Evolutionary conservation across 176 grass and related monocot species (phyloP), one percentile per base, ranked within the genome.

Genomic region (Panicum miliaceum): DNA sequence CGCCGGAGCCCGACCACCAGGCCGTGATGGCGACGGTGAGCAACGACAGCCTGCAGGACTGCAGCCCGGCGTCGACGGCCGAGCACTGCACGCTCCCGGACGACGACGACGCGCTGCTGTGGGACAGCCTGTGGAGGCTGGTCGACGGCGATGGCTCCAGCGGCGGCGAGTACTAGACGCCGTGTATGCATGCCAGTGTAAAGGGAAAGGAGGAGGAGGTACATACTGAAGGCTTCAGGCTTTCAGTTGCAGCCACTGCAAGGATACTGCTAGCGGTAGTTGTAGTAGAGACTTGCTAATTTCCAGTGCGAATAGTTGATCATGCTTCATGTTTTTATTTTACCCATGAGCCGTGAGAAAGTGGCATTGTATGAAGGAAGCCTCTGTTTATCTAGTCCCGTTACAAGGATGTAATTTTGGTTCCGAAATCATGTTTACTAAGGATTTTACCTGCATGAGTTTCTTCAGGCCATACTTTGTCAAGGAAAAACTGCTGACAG

Each of bases 111-210:
- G 52, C 75, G 7, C 20, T 84, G 62, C 68, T 90, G 34, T 90
- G 89, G 89, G 89, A 90, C 3, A 90, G 75, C 84, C 76, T 90
- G 34, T 90, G 89, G 89, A 79, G 80, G 89, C 84, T 90, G 32
- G 89, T 87, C 68, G 89, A 90, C 89, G 67, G 84, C 13, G 88
- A 86, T 3, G 79, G 68, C 59, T 79, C 80, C 50, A 71, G 80
- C 73, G 79, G 72, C 3, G 89, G 80, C 75, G 89, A 84, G 13
- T 83, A 62, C 74, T 90, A 66, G 73, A 14, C 40, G 7, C 64
- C 48, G 46, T 14, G 60, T 61, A 61, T 65, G 42, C 76, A 47
- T 19, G 68, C 41, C 23, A 22, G 19, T 86, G 83, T 82, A 90
- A 83, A 71, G 82, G 78, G 81, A 32, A 27, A 15, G 25, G 63